These are phyloP conservation scores for Russula sp. DNA, from an alignment of 768 basidiomycete genomes.

Conservation along the genomic window DNA sequence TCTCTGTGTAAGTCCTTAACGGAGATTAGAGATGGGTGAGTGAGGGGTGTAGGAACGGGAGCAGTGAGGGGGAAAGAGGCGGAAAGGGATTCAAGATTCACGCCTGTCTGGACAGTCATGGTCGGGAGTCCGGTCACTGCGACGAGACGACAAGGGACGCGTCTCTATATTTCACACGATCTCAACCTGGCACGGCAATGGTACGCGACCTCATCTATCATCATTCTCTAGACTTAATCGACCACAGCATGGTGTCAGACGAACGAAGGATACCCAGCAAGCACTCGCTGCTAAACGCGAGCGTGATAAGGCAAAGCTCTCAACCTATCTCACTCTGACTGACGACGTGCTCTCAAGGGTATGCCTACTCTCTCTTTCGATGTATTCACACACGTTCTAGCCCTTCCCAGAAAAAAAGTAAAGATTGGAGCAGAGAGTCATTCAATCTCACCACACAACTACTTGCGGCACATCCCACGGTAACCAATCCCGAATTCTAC, in stretches of 20 bases:
- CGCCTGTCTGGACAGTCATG: slow-evolving; percentile 42
- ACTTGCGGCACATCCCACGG: slow-evolving; percentile 42
- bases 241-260: slow-evolving; percentile 62
- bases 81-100: slow-evolving; percentile 45
- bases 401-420: slow-evolving; percentile 50
- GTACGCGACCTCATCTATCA: background rate
- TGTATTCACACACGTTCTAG: slow-evolving; percentile 3
- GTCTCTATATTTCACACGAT: slow-evolving; percentile 1
- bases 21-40: slow-evolving; percentile 68
- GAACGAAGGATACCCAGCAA: slow-evolving; percentile 48
- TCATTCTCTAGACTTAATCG: background rate
- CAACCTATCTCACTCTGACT: slow-evolving; percentile 63
- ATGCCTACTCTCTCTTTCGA: slow-evolving; percentile 24
- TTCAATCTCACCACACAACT: slow-evolving; percentile 70
- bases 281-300: slow-evolving; percentile 58
- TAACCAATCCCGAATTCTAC: slow-evolving; percentile 85
- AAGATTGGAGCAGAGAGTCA: slow-evolving; percentile 66
- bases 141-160: background rate
- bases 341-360: slow-evolving; percentile 60
- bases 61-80: slow-evolving; percentile 75
- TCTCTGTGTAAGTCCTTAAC: slow-evolving; percentile 77
- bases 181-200: background rate
- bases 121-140: slow-evolving; percentile 35
- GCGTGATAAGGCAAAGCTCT: slow-evolving; percentile 69
- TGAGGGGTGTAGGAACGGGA: slow-evolving; percentile 75